Base-by-base conservation (phyloP, 2,329 filamentous ascomycete genomes). In the Diatrype stigma region DNA sequence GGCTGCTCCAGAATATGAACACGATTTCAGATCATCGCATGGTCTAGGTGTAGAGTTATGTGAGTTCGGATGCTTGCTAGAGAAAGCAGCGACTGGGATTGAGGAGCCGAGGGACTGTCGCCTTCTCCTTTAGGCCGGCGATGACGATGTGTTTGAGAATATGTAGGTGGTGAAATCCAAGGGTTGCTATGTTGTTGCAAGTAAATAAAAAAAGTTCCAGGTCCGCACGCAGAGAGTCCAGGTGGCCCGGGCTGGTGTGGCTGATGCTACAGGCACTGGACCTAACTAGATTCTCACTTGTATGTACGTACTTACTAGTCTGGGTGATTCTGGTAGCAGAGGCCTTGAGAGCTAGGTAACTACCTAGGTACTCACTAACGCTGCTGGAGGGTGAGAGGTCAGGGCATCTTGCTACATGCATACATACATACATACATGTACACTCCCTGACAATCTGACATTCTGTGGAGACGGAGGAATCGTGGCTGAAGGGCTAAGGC, bases 1-100 rank as follows among this genome's bases (percentile, higher is more conserved):
- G 62, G 68, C 69, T 67, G 70, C 64, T 66, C 73, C 76, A 77
- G 68, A 64, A 73, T 71, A 56, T 66, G 59, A 66, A 59, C 64
- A 51, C 6, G 10, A 30, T 30, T 57, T 49, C 32, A 50, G 46
- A 55, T 52, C 34, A 57, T 44, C 42, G 46, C 55, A 57, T 57
- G 17, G 47, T 57, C 17, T 37, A 51, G 26, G 10, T n/a, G 26
- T 30, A 45, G 12, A 47, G 37, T 50, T 10, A 21, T 46, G 34
- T 16, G 14, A 40, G 44, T 42, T 32, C 42, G n/a, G 17, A 40
- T 21, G 19, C 45, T 47, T 44, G 45, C 38, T 45, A 47, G 56
- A 38, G 23, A 45, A 19, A 23, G 23, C 26, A 48, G 48, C 37
- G 49, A 50, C 42, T 54, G 46, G 46, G 10, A 30, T 30, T 6